A percentile compares a stretch with the other conserved stretches of the same genome.
These are phyloP conservation scores for Gigaspora rosea DNA, from an alignment of 192 early-diverging fungal genomes.

Conservation along the genomic window DNA sequence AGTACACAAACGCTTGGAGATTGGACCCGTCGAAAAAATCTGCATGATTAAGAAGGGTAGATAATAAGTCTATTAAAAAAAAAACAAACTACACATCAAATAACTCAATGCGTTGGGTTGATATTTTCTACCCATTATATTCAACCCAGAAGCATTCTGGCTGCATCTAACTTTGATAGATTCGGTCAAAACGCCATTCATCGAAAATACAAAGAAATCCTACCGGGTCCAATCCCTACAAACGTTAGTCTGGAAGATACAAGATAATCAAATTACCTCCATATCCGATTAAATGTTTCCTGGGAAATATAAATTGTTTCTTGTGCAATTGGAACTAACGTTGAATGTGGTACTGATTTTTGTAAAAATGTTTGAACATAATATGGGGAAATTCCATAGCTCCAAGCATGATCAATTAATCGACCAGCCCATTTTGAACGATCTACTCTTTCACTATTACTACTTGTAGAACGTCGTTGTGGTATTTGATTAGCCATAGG, in stretches of 20 bases:
- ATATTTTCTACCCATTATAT: too few relatives aligned
- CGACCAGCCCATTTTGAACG: not conserved
- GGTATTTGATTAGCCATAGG: too few relatives aligned
- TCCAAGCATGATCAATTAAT: conserved; percentile 8
- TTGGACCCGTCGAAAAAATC: not conserved
- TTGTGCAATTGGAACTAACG: not conserved
- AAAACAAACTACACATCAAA: not conserved
- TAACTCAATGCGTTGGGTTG: too few relatives aligned
- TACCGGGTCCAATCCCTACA: not conserved
- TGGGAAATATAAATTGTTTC: not conserved
- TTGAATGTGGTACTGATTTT: not conserved
- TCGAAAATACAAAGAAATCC: too few relatives aligned
- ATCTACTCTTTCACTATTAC: not conserved
- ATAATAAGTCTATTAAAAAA: not conserved
- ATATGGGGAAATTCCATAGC: not conserved
- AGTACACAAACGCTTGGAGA: too few relatives aligned
- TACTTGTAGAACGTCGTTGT: not conserved
- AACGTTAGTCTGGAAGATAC: not conserved
- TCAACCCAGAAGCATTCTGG: too few relatives aligned
- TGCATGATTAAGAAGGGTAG: not conserved
- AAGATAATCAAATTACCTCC: not conserved
- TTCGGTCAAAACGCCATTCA: too few relatives aligned
- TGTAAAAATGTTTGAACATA: not conserved
- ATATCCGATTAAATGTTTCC: conserved; percentile 1
- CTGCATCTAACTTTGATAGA: too few relatives aligned